phyloP scores from a whole-genome alignment of 139 green algal genomes.

The Volvox reticuliferus region DNA sequence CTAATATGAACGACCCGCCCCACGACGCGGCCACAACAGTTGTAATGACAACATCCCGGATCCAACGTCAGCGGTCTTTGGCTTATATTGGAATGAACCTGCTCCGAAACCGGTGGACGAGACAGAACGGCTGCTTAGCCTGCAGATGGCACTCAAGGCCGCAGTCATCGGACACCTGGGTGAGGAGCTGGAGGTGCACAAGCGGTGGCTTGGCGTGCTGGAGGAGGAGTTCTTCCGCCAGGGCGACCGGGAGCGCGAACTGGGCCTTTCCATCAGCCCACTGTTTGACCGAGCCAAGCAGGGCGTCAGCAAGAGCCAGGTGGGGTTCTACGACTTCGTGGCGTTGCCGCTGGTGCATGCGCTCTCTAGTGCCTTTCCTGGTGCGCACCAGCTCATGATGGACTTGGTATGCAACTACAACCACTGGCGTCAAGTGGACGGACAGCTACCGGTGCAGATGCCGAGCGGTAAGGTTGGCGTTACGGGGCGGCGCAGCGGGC shows the following conservation, averaged over 20 bases:
- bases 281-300: conserved; percentile 57
- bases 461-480: background rate
- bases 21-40: no score
- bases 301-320: conserved; percentile 57
- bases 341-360: conserved; percentile 33
- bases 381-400: conserved; percentile 12
- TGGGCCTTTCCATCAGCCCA: conserved; percentile 54
- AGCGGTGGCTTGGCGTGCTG: conserved; percentile 28
- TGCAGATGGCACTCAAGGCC: conserved; percentile 71
- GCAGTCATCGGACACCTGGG: conserved; percentile 70
- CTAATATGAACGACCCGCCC: no score
- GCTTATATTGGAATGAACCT: background rate
- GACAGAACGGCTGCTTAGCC: conserved; percentile 45
- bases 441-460: conserved; percentile 14
- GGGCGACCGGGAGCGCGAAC: conserved; percentile 51
- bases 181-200: conserved; percentile 61
- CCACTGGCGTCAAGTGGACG: conserved; percentile 36
- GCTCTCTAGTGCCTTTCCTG: conserved; percentile 30
- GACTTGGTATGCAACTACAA: conserved; percentile 26
- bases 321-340: conserved; percentile 48
- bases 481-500: background rate
- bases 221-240: conserved; percentile 57
- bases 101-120: conserved; percentile 40
- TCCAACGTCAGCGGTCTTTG: background rate
- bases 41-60: background rate